Evolutionary conservation across 805 yeast genomes (phyloP).

Genomic region (Wickerhamomyces subpelliculosus): DNA sequence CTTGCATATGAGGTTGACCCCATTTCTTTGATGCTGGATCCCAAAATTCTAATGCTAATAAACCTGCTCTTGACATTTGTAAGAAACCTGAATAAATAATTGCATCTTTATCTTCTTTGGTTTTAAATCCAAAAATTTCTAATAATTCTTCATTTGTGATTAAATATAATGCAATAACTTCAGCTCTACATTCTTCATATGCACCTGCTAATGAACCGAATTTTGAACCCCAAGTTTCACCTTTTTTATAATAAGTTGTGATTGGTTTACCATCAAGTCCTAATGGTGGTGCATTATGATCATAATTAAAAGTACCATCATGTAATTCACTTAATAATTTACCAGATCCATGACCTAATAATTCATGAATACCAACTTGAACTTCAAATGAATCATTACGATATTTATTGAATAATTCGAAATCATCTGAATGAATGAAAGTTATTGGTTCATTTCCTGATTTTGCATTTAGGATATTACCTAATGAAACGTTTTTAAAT

Average conservation of each 20-base stretch:
- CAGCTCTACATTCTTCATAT: constrained; percentile 92
- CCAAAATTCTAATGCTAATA: constrained; percentile 78
- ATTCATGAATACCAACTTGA: constrained; percentile 89
- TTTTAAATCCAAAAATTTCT: constrained; percentile 63
- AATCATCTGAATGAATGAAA: constrained; percentile 49
- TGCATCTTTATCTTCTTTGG: constrained; percentile 51
- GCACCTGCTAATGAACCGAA: constrained; percentile 82
- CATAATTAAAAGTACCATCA: constrained; percentile 67
- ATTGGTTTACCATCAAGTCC: constrained; percentile 58
- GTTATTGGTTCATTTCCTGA: constrained; percentile 64
- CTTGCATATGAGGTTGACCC: constrained; percentile 97
- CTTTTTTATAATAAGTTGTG: constrained; percentile 63
- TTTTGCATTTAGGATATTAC: constrained; percentile 75
- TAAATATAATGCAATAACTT: constrained; percentile 77
- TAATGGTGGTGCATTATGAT: constrained; percentile 51
- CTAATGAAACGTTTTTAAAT: constrained; percentile 84
- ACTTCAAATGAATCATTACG: constrained; percentile 83
- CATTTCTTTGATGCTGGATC: constrained; percentile 76
- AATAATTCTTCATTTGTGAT: constrained; percentile 62
- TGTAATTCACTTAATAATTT: constrained; percentile 58
- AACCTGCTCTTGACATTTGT: constrained; percentile 85
- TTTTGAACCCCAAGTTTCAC: constrained; percentile 87
- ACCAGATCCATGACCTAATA: constrained; percentile 89
- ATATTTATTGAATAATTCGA: constrained; percentile 57
- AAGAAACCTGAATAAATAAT: constrained; percentile 62